Evolutionary conservation across 176 grass and related monocot genomes (phyloP).

Genomic region (Carex kokanica): DNA sequence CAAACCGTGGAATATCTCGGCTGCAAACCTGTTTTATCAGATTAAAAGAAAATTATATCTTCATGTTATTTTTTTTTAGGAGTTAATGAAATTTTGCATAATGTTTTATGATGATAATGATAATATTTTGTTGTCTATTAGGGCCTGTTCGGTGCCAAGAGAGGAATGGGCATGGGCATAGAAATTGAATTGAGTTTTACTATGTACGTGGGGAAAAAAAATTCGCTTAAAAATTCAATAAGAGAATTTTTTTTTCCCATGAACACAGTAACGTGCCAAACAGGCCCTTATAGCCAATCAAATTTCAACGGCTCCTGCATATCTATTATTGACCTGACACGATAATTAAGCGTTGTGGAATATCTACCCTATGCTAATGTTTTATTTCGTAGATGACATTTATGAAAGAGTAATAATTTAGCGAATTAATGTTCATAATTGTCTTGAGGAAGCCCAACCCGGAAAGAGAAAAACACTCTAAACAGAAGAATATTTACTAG

Average conservation of each 20-base stretch:
- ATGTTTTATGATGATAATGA: not conserved
- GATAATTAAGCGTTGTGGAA: not conserved
- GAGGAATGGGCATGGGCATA: no score
- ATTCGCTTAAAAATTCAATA: no score
- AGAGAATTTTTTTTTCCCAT: no score
- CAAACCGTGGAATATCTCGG: conserved; percentile 62
- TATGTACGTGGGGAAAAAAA: no score
- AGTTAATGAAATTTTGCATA: not conserved
- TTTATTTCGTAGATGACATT: not conserved
- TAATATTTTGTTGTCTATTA: not conserved
- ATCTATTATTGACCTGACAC: conserved; percentile 1
- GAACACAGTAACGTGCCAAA: no score
- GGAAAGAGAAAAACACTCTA: not conserved
- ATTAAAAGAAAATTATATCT: not conserved
- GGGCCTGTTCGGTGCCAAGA: no score
- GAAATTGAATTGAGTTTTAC: no score
- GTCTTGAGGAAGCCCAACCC: not conserved
- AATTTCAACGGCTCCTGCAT: not conserved
- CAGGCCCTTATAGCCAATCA: not conserved
- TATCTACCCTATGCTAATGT: not conserved
- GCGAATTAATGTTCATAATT: conserved; percentile 19
- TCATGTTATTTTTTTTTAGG: not conserved
- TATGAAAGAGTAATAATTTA: conserved; percentile 4
- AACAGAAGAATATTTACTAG: not conserved
- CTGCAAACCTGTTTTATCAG: conserved; percentile 46